Conservation (phyloP, 2,329 filamentous ascomycete genomes). For the Pyrenophora teres region DNA sequence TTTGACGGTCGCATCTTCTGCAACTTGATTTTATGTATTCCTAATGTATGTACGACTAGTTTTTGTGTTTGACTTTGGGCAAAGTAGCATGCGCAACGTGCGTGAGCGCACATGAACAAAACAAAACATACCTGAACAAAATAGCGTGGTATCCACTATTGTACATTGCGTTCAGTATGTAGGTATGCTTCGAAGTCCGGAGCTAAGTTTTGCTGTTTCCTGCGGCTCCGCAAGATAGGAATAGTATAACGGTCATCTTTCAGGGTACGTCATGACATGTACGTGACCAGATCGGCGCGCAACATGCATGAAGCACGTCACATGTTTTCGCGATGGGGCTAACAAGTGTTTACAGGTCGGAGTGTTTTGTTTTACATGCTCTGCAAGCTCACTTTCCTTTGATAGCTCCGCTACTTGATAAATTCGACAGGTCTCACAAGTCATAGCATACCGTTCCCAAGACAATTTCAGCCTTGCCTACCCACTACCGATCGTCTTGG, state of each 20-base stretch:
- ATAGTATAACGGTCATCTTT: not conserved
- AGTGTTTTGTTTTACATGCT: too few species aligned
- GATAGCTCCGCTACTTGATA: too few species aligned
- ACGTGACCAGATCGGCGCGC: not conserved
- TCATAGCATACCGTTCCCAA: too few species aligned
- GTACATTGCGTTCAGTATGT: too few species aligned
- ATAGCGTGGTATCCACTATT: not conserved
- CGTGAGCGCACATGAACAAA: not conserved
- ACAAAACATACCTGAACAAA: not conserved
- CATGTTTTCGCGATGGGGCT: conserved; percentile 3
- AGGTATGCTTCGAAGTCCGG: not conserved
- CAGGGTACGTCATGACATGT: conserved; percentile 34
- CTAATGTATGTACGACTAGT: conserved; percentile 22
- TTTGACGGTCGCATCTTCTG: conserved; percentile 6
- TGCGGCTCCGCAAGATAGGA: not conserved
- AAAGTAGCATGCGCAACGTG: conserved; percentile 10
- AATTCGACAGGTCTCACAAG: too few species aligned
- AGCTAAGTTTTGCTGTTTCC: not conserved
- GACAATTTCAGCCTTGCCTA: too few species aligned
- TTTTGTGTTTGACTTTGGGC: conserved; percentile 4
- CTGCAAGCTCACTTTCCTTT: too few species aligned
- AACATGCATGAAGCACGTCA: conserved; percentile 11
- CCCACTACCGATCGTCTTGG: too few species aligned
- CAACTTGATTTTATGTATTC: conserved; percentile 3
- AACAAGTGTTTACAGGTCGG: not conserved